A percentile compares a stretch with the other conserved stretches of the same genome.
These are phyloP conservation scores for Phlebiopsis flavidoalba DNA, from an alignment of 768 basidiomycete genomes.

Conservation along the genomic window DNA sequence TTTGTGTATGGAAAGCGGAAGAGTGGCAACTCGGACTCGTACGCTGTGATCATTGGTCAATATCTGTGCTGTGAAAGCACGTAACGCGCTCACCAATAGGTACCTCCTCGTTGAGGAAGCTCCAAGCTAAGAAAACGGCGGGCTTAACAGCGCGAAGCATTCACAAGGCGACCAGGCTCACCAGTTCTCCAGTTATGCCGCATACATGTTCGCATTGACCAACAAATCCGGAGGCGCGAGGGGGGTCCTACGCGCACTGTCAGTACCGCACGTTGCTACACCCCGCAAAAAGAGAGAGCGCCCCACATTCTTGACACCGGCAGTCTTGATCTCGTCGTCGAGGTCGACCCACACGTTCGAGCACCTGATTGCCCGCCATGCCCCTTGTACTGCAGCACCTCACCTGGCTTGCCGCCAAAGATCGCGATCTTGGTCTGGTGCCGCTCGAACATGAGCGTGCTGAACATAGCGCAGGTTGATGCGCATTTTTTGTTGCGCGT, in stretches of 20 bases:
- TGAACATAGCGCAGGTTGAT: conserved; percentile 61
- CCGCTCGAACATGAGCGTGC: conserved; percentile 54
- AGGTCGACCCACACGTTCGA: conserved; percentile 59
- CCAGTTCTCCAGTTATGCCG: conserved; percentile 33
- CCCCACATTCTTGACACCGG: conserved; percentile 28
- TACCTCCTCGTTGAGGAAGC: conserved; percentile 24
- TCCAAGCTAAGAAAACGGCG: conserved; percentile 19
- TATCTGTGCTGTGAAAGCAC: background rate
- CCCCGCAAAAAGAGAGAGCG: background rate
- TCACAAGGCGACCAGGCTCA: conserved; percentile 28
- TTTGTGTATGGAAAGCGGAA: conserved; percentile 55
- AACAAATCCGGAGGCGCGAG: conserved; percentile 35
- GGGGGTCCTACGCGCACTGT: conserved; percentile 23
- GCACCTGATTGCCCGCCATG: conserved; percentile 60
- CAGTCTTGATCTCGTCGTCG: conserved; percentile 57
- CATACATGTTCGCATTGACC: conserved; percentile 36
- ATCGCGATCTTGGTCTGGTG: conserved; percentile 48
- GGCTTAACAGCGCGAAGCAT: background rate
- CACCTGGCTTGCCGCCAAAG: conserved; percentile 53
- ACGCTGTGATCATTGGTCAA: conserved; percentile 17
- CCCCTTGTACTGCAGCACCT: conserved; percentile 47
- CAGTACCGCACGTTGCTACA: background rate
- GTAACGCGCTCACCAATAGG: conserved; percentile 27
- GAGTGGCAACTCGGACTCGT: conserved; percentile 27
- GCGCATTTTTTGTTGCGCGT: conserved; percentile 36